Percentiles rank a stretch among this genome's conserved stretches.
Evolutionary conservation across 495 filamentous ascomycete genomes (phyloP).

Genomic region (Letharia lupina): DNA sequence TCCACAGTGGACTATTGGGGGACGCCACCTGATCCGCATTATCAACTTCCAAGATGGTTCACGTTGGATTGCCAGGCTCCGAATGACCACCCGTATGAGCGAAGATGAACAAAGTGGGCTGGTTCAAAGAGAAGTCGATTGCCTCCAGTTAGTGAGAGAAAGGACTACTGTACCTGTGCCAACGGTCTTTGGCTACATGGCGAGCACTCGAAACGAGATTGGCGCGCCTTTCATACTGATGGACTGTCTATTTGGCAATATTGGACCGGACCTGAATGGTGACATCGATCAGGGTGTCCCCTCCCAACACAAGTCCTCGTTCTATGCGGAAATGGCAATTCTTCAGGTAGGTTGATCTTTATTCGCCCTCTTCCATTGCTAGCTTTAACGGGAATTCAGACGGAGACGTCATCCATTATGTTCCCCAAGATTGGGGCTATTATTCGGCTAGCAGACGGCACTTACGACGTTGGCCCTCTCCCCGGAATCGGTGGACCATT

Average conservation of each 20-base stretch:
- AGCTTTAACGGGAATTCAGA: background rate
- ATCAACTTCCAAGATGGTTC: background rate
- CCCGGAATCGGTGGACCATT: background rate
- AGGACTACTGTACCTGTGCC: background rate
- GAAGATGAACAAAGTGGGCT: background rate
- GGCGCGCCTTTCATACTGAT: constrained; percentile 5
- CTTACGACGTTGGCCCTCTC: background rate
- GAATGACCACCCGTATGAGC: background rate
- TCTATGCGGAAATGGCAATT: background rate
- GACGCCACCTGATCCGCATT: background rate
- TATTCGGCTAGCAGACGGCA: background rate
- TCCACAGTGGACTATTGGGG: background rate
- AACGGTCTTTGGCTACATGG: background rate
- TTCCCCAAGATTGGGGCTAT: constrained; percentile 4
- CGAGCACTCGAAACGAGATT: background rate
- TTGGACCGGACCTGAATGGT: background rate
- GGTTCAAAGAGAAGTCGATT: background rate
- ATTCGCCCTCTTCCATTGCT: too few relatives aligned
- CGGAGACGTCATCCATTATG: background rate
- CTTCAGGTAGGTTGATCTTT: background rate
- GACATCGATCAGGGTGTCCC: too few relatives aligned
- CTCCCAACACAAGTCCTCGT: background rate
- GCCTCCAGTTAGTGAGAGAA: background rate
- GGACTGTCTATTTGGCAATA: constrained; percentile 2
- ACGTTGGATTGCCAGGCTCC: background rate